phyloP scores from a whole-genome alignment of 2,329 filamentous ascomycete genomes.

The Cordyceps cicadae region DNA sequence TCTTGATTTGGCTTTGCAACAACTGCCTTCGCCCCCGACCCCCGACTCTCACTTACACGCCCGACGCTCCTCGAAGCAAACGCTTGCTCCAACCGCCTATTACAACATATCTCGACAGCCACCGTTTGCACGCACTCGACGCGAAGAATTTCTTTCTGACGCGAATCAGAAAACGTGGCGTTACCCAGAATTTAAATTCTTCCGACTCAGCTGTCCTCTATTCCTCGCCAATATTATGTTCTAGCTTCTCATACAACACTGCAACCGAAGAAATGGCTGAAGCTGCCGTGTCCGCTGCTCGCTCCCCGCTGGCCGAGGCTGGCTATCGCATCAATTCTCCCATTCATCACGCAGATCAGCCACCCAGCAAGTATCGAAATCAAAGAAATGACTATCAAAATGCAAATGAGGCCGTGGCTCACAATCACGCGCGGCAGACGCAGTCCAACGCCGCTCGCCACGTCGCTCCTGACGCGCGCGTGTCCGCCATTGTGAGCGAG shows the following conservation, averaged over 20 bases:
- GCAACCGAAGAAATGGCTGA: conserved; percentile 25
- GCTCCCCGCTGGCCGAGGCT: conserved; percentile 39
- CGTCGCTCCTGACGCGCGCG: conserved; percentile 15
- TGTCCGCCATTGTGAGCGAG: conserved; percentile 19
- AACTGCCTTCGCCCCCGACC: neutral
- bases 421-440: conserved; percentile 13
- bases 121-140: conserved; percentile 3
- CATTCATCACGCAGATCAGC: conserved; percentile 21
- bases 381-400: conserved; percentile 12
- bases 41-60: conserved; percentile 2
- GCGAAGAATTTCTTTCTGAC: neutral
- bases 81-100: neutral
- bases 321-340: conserved; percentile 39
- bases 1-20: conserved; percentile 1
- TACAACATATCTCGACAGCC: conserved; percentile 1
- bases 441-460: conserved; percentile 8
- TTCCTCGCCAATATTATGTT: conserved; percentile 25
- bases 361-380: conserved; percentile 24
- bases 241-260: conserved; percentile 21
- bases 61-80: neutral
- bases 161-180: neutral
- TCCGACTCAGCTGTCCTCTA: neutral
- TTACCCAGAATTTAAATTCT: neutral
- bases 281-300: conserved; percentile 22
- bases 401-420: conserved; percentile 10